Evolutionary conservation across 768 basidiomycete genomes (phyloP), one percentile per base, ranked within the genome.

Genomic region (Tricholoma flavovirens): DNA sequence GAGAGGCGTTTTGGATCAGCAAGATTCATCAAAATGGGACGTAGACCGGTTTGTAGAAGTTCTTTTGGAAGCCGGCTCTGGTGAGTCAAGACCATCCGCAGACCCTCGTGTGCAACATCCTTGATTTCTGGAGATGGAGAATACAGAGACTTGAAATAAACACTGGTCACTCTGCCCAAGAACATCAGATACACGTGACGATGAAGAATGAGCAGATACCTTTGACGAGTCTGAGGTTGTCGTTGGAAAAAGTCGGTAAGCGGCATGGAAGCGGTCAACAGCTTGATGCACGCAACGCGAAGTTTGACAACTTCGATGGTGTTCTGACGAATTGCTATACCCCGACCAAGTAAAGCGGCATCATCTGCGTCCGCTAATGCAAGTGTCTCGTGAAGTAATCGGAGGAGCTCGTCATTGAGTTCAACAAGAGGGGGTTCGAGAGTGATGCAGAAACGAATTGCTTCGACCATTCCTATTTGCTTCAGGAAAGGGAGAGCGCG

Each of bases 61-160:
- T 98, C 97, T 67, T 93, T 95, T 0, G 97, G 97, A 49, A 99
- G 78, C 53, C 96, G 87, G 57, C 84, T 87, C 68, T 98, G 95
- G 64, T 93, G 88, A 3, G 83, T 83, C 35, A 98, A 77, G 10
- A 98, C 93, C 76, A 90, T 87, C 57, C 87, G 82, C 36, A 98
- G 81, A 29, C 93, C 93, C 59, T 97, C 91, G 60, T 98, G 93
- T 0, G 97, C 93, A 7, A 94, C 94, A 60, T 94, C 87, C 67
- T 98, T 98, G 60, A 99, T 89, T 64, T 97, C 93, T 10, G 84
- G 77, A 12, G 88, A 89, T 17, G 87, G 81, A 6, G 95, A 95
- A 71, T 99, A 99, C 30, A 99, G 81, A 10, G 95, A 94, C 73
- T 99, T 98, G 81, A 99, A 99, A 73, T 98, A 98, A 19, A 98